These are phyloP conservation scores for Cafeteria roenbergensis DNA, from an alignment of 108 stramenopile species.

Conservation along the genomic window DNA sequence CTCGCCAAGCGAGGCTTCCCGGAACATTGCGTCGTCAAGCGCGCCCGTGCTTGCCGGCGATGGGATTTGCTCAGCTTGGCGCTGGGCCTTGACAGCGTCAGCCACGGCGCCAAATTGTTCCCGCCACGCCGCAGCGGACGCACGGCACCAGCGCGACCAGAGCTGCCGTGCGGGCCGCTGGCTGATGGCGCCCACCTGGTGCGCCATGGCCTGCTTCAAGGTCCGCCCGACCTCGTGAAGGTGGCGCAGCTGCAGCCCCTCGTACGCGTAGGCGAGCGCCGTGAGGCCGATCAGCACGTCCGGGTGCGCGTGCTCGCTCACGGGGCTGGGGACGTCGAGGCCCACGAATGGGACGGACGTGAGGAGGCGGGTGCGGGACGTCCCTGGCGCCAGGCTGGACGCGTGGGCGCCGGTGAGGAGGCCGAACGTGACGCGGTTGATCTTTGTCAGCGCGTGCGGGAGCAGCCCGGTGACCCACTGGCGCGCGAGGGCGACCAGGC, in stretches of 20 bases:
- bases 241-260: constrained; percentile 12
- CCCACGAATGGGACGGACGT: constrained; percentile 34
- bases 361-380: constrained; percentile 10
- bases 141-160: neutral
- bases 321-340: constrained; percentile 23
- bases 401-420: constrained; percentile 18
- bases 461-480: constrained; percentile 23
- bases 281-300: constrained; percentile 31
- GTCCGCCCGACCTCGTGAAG: too few relatives aligned
- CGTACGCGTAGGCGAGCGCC: constrained; percentile 20
- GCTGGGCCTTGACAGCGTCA: neutral
- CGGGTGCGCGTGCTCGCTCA: constrained; percentile 29
- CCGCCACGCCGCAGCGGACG: neutral
- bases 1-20: neutral
- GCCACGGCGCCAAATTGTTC: neutral
- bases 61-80: neutral
- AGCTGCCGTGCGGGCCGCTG: neutral
- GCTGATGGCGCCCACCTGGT: constrained; percentile 1
- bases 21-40: neutral
- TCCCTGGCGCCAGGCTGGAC: neutral
- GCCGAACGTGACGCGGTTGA: constrained; percentile 30
- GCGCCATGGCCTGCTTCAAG: constrained; percentile 2
- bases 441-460: constrained; percentile 23
- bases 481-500: constrained; percentile 14
- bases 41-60: neutral